phyloP scores from a whole-genome alignment of 495 filamentous ascomycete genomes.

The Neurospora sp. region DNA sequence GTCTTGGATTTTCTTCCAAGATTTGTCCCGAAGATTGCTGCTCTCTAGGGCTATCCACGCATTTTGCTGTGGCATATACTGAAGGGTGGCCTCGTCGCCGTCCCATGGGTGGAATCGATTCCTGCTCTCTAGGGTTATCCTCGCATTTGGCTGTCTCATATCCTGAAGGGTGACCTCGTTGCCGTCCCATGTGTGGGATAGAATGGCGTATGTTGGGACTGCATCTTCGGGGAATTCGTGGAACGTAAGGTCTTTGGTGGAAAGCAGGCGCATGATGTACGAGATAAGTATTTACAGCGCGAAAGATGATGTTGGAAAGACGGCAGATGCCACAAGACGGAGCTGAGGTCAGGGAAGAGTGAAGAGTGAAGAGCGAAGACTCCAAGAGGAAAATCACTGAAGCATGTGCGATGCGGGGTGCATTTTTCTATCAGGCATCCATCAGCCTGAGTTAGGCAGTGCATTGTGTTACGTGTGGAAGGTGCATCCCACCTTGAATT shows the following conservation, averaged over 20 bases:
- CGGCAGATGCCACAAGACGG: neutral
- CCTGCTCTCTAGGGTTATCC: neutral
- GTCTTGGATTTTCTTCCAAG: neutral
- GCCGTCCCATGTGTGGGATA: slow-evolving; percentile 8
- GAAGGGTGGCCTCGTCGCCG: neutral
- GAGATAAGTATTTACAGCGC: no score
- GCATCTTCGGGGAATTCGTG: neutral
- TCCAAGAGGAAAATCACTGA: neutral
- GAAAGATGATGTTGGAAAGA: neutral
- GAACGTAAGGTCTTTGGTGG: neutral
- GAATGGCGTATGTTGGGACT: slow-evolving; percentile 1
- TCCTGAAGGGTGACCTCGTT: slow-evolving; percentile 4
- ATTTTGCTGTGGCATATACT: neutral
- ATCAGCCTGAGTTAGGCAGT: neutral
- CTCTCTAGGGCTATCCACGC: neutral
- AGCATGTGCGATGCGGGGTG: no score
- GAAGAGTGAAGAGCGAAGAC: neutral
- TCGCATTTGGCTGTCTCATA: neutral
- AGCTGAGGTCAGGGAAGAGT: neutral
- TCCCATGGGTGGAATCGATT: slow-evolving; percentile 10
- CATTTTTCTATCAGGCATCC: neutral
- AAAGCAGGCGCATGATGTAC: neutral
- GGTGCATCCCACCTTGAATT: no score
- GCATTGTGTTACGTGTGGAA: no score
- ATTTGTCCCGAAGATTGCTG: neutral